Conservation (phyloP, 2,329 filamentous ascomycete genomes). For the Fusarium chaquense region DNA sequence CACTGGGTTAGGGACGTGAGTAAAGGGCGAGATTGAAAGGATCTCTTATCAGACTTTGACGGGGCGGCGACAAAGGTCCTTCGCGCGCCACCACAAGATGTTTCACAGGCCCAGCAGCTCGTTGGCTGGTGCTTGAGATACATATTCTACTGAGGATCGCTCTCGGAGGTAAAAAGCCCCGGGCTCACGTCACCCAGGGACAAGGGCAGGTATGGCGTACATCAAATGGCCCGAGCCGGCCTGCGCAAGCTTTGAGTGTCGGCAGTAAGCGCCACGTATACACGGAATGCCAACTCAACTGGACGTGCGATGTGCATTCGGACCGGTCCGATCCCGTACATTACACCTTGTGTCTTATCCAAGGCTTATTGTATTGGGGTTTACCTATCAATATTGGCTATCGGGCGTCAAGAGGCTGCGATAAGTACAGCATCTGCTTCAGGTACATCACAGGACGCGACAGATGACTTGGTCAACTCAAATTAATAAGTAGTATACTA, state of each 20-base stretch:
- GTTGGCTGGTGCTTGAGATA: not conserved
- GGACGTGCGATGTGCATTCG: not conserved
- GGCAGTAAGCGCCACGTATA: not conserved
- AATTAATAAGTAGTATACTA: not conserved
- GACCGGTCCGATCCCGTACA: not conserved
- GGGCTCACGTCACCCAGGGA: not conserved
- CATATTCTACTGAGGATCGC: not conserved
- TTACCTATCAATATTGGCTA: not conserved
- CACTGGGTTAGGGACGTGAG: conserved; percentile 41
- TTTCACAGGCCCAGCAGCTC: not conserved
- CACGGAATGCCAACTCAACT: not conserved
- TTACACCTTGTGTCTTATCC: not conserved
- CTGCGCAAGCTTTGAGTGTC: not conserved
- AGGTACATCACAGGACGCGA: not conserved
- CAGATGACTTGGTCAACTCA: not conserved
- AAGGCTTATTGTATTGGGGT: not conserved
- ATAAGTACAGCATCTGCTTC: not conserved
- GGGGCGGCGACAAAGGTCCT: not conserved
- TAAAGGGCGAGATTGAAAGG: fast-evolving
- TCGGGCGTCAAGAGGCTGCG: not conserved
- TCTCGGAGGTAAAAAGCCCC: not conserved
- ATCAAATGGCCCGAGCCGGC: not conserved
- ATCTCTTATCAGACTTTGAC: not conserved
- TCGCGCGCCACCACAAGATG: not conserved
- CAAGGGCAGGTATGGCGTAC: not conserved